Percentiles rank a stretch among this genome's conserved stretches.
phyloP scores from a whole-genome alignment of 192 early-diverging fungal species.

The Entomortierella lignicola region DNA sequence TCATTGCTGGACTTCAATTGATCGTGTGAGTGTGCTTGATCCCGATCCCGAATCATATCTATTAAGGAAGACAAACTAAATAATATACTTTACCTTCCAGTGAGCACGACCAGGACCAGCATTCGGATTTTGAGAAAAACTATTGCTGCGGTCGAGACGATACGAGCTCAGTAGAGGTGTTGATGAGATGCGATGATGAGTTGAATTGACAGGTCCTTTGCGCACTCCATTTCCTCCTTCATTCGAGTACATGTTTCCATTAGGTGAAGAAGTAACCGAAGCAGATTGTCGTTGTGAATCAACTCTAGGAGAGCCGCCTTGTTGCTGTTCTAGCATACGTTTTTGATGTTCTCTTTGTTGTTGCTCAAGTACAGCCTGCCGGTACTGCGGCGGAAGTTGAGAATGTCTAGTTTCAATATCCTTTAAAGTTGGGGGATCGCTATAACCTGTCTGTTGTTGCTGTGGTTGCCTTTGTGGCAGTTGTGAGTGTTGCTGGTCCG shows the following conservation, averaged over 20 bases:
- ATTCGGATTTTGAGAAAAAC: not conserved
- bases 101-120: constrained; percentile 42
- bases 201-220: constrained; percentile 5
- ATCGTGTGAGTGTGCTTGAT: too few relatives aligned
- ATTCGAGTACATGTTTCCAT: not conserved
- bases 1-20: not conserved
- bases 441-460: constrained; percentile 6
- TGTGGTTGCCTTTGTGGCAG: constrained; percentile 23
- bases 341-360: constrained; percentile 45
- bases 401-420: constrained; percentile 37
- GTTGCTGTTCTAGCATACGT: constrained; percentile 31
- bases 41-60: too few relatives aligned
- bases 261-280: constrained; percentile 28
- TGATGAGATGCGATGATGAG: constrained; percentile 30
- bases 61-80: too few relatives aligned
- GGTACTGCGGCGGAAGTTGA: constrained; percentile 44
- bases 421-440: constrained; percentile 31
- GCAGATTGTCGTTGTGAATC: constrained; percentile 21
- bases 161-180: constrained; percentile 26
- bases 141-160: constrained; percentile 10
- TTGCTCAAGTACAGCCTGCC: constrained; percentile 45
- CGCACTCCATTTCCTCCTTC: constrained; percentile 3
- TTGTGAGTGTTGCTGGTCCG: constrained; percentile 18
- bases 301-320: constrained; percentile 7
- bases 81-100: constrained; percentile 38